Conservation (phyloP, 2,329 filamentous ascomycete genomes). For the Exophiala xenobiotica region DNA sequence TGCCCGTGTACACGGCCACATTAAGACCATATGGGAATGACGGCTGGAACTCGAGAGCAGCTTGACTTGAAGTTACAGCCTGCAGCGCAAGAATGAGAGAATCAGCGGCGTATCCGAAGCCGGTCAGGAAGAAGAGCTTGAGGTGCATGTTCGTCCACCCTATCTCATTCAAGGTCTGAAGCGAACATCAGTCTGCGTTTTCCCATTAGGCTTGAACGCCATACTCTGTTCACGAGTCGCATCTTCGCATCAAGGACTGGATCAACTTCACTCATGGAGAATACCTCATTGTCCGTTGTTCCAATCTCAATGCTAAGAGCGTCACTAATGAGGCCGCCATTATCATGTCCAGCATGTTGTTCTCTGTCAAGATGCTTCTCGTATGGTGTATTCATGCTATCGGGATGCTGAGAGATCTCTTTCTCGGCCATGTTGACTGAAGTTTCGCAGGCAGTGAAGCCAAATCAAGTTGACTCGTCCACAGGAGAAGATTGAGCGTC, state of each 20-base stretch:
- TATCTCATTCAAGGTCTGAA: slow-evolving; percentile 54
- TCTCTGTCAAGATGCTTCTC: not conserved
- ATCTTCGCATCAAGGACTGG: slow-evolving; percentile 42
- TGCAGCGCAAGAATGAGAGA: slow-evolving; percentile 36
- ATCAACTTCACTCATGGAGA: slow-evolving; percentile 34
- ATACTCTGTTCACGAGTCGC: slow-evolving; percentile 37
- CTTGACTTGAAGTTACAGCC: slow-evolving; percentile 26
- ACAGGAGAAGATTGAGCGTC: not conserved
- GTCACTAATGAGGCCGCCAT: not conserved
- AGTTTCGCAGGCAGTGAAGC: not conserved
- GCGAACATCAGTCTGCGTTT: not conserved
- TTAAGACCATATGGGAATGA: slow-evolving; percentile 33
- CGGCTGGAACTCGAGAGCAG: slow-evolving; percentile 27
- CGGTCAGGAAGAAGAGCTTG: slow-evolving; percentile 62
- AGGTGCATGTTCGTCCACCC: slow-evolving; percentile 60
- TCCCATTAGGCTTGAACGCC: not conserved
- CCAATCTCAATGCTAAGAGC: slow-evolving; percentile 5
- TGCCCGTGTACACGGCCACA: slow-evolving; percentile 43
- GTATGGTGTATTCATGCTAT: not conserved
- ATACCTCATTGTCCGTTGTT: slow-evolving; percentile 25
- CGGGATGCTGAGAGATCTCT: not conserved
- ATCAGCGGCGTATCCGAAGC: slow-evolving; percentile 53
- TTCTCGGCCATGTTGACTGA: not conserved
- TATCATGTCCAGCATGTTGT: not conserved
- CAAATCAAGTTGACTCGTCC: not conserved